Evolutionary conservation across 2,329 filamentous ascomycete species (phyloP).

Genomic region (Tolypocladium tropicale): DNA sequence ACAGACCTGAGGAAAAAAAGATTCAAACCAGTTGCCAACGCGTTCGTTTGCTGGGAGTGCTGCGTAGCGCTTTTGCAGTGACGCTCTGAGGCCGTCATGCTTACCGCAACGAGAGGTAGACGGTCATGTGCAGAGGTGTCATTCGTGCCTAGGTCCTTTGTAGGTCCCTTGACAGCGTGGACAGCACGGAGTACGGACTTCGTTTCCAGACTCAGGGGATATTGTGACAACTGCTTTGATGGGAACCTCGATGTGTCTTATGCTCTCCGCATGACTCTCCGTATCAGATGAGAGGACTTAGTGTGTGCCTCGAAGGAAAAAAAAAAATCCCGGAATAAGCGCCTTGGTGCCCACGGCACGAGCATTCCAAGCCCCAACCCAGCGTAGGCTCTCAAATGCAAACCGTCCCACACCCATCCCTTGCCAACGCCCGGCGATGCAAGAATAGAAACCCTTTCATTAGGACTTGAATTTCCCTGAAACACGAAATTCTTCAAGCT

Average conservation of each 20-base stretch:
- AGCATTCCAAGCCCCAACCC: background rate
- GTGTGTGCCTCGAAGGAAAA: background rate
- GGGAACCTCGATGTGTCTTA: background rate
- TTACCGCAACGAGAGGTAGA: background rate
- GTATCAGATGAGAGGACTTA: background rate
- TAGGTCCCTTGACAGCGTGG: too few relatives aligned
- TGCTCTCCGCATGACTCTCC: background rate
- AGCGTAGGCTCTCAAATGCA: background rate
- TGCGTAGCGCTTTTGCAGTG: background rate
- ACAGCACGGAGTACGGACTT: background rate
- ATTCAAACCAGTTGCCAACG: background rate
- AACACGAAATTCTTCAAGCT: background rate
- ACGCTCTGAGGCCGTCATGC: background rate
- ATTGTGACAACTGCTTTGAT: background rate
- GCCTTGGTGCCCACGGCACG: background rate
- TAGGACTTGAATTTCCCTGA: background rate
- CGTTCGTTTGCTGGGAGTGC: background rate
- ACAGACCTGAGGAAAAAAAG: slow-evolving; percentile 1
- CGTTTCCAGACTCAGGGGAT: background rate
- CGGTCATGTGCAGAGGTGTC: background rate
- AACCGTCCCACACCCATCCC: background rate
- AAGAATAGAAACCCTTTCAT: background rate
- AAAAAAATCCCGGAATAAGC: background rate
- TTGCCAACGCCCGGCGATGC: background rate
- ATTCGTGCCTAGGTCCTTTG: too few relatives aligned